Evolutionary conservation across 2,329 filamentous ascomycete species (phyloP), one percentile per base, ranked within the genome.

Genomic region (Ceratocystis harringtonii): DNA sequence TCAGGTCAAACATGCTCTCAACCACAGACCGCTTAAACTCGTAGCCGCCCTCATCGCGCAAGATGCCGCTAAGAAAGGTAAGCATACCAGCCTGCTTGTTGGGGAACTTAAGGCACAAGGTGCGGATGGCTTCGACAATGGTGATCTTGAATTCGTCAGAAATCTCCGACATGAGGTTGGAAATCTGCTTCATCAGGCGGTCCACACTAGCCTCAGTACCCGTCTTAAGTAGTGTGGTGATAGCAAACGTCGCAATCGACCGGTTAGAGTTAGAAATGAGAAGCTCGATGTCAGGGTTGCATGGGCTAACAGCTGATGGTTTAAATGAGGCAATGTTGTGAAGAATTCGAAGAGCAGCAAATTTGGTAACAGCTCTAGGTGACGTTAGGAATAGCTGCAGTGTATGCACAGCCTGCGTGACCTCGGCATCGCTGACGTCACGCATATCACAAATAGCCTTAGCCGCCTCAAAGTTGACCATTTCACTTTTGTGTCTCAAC

Each of bases 101-200:
- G 43, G 94, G 94, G 78, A 99, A 99, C 78, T 99, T 99, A 71
- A 99, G 80, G 75, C 92, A 97, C 50, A 99, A 79, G 2, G 94
- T 97, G 68, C 94, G 88, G 73, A 99, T 96, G 52, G 94, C 94
- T 76, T 99, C 94, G 55, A 99, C 92, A 72, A 99, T 96, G n/a
- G 94, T 99, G 70, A 99, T 96, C 81, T 97, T 99, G 81, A 99
- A 99, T 76, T 99, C 94, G 73, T 99, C 94, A 5, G 92, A 96
- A 70, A 97, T 97, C 76, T 97, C 94, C 3, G 92, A 90, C 94
- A 99, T 97, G 79, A 99, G 96, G 48, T 89, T 88, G 28, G 90
- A 91, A 69, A 99, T 97, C 75, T 97, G 92, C 82, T 96, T 96
- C 91, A 99, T 96, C 70, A 99, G 78, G 64, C 94, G 86, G 74